A percentile compares a stretch with the other conserved stretches of the same genome.
Conservation (phyloP, 345 rosid genomes). For the Rhizophora apiculata region DNA sequence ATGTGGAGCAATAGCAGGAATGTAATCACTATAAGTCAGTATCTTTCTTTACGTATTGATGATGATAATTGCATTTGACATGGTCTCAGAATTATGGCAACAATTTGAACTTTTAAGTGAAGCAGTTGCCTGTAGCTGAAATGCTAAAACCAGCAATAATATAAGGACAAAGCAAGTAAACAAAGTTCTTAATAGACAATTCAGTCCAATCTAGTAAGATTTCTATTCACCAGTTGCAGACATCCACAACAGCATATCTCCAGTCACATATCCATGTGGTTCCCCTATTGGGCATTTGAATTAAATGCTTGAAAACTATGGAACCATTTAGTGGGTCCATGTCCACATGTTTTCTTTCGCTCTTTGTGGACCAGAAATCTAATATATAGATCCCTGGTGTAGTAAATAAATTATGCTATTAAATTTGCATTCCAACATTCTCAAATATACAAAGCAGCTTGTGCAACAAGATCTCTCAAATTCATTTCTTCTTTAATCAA, state of each 20-base stretch:
- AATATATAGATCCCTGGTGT: too few species aligned
- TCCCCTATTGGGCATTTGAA: neutral
- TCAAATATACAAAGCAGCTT: neutral
- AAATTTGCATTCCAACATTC: too few species aligned
- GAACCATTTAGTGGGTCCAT: too few species aligned
- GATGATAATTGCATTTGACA: neutral
- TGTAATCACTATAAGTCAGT: neutral
- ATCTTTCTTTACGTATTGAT: constrained; percentile 10
- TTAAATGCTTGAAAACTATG: neutral
- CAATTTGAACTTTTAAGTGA: too few species aligned
- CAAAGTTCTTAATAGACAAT: neutral
- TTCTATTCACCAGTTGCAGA: neutral
- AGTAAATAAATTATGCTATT: too few species aligned
- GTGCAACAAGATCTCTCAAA: neutral
- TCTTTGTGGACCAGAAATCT: too few species aligned
- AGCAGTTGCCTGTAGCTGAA: neutral
- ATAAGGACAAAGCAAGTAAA: too few species aligned
- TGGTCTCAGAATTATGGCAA: constrained; percentile 3
- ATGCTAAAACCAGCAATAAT: neutral
- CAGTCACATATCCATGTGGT: neutral
- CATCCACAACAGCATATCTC: neutral
- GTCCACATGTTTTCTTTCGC: too few species aligned
- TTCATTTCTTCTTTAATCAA: neutral
- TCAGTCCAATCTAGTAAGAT: neutral
- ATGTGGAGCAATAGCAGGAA: neutral